Percentiles rank a stretch among this genome's conserved stretches.
phyloP scores from a whole-genome alignment of 106 monocot species.

The Dendrobium catenatum region DNA sequence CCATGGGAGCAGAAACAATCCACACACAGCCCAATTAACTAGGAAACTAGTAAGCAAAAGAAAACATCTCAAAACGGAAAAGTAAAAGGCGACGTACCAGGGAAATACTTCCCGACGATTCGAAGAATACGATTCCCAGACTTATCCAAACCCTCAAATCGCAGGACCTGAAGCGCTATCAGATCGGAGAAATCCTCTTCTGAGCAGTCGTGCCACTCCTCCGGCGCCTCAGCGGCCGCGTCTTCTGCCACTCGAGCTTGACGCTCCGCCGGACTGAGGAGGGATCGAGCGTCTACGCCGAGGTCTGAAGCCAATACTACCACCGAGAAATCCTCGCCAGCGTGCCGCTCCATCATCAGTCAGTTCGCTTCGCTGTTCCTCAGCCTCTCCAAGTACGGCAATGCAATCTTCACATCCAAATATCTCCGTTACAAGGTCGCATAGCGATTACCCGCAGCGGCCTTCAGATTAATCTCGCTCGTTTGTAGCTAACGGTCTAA shows the following conservation, averaged over 20 bases:
- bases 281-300: slow-evolving; percentile 57
- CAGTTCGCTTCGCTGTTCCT: not conserved
- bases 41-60: not conserved
- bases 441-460: no score
- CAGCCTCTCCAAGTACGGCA: not conserved
- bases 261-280: slow-evolving; percentile 40
- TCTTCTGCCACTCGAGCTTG: slow-evolving; percentile 5
- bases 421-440: no score
- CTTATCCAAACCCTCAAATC: slow-evolving; percentile 66
- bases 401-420: no score
- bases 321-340: slow-evolving; percentile 71
- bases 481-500: no score
- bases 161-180: slow-evolving; percentile 62
- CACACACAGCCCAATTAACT: not conserved
- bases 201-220: slow-evolving; percentile 80
- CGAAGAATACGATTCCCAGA: slow-evolving; percentile 68
- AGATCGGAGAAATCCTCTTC: slow-evolving; percentile 87
- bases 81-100: slow-evolving; percentile 33
- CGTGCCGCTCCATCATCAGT: not conserved
- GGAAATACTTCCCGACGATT: slow-evolving; percentile 92
- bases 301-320: slow-evolving; percentile 83
- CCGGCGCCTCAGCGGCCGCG: slow-evolving; percentile 12
- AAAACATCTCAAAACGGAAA: not conserved
- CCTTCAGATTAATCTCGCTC: no score
- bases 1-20: not conserved